These are phyloP conservation scores for Sindora glabra DNA, from an alignment of 306 rosid species.

Conservation along the genomic window DNA sequence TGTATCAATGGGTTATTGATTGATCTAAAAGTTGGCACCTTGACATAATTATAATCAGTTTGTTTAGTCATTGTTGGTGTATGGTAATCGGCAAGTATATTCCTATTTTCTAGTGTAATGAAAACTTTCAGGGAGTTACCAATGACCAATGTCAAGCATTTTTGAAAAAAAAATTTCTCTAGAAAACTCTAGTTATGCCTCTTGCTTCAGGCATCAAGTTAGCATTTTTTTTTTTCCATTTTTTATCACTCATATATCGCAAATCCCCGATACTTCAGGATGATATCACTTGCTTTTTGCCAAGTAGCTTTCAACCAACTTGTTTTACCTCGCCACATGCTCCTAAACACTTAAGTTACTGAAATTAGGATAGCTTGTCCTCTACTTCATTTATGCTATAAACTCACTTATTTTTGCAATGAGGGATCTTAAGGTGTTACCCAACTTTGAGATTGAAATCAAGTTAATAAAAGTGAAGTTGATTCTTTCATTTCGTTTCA, in stretches of 20 bases:
- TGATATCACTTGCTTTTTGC: not conserved
- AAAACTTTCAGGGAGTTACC: not conserved
- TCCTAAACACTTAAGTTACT: not conserved
- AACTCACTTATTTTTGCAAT: not conserved
- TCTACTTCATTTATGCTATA: not conserved
- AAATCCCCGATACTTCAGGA: no score
- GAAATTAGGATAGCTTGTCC: not conserved
- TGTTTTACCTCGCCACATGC: not conserved
- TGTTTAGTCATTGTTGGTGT: not conserved
- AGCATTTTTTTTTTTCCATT: no score
- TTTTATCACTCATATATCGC: no score
- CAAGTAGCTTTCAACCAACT: not conserved
- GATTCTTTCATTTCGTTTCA: not conserved
- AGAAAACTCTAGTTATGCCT: not conserved
- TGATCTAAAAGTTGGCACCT: not conserved
- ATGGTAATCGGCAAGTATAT: slow-evolving; percentile 4
- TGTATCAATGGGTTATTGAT: slow-evolving; percentile 1
- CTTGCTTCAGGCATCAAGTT: not conserved
- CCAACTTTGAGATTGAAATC: no score
- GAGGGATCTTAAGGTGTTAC: not conserved
- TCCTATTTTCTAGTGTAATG: not conserved
- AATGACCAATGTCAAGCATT: not conserved
- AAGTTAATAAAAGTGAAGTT: not conserved
- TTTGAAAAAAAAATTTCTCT: not conserved
- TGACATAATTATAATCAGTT: no score